Base-by-base conservation (phyloP, 768 basidiomycete species). In the Kwoniella sp. region DNA sequence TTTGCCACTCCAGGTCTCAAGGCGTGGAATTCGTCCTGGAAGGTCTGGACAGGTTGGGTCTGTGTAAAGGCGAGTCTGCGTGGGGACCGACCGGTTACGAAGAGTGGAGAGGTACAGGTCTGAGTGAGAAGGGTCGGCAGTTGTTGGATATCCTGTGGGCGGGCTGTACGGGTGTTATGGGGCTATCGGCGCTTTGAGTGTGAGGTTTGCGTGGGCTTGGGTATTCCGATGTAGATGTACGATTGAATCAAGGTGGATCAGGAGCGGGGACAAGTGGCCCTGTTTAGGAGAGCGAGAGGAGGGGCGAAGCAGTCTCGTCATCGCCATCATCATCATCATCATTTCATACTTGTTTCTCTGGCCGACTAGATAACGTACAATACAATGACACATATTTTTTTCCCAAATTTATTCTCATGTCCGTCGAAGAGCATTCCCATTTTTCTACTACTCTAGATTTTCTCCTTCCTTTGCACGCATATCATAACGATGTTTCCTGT, bases 11-110 rank as follows among this genome's bases (percentile, higher is more conserved):
- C 12, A 63, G 79, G 7, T 69, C 76, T 1, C 71, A 76, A 47
- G 80, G 80, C 7, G 85, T 94, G 55, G 87, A 90, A 77, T 91
- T 94, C 65, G 78, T 87, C n/a, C 85, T 88, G 0, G 88, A 94
- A 53, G 91, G 90, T 0, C 83, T 93, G 58, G 84, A 86, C 68
- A 85, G 87, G 76, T 83, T 94, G 60, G 90, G 90, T 0, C 80
- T 93, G 65, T 87, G 88, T 69, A 71, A 74, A 40, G 79, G 77
- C 29, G 71, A 73, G 48, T 79, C 79, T 29, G 78, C 78, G 2
- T 81, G 82, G 49, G 81, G 81, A 33, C 78, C 81, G 9, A 84
- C 84, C 51, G 83, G 77, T 4, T 80, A 80, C 55, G 79, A 78
- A 66, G 79, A 80, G 56, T 80, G 75, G 74, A 24, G 76, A 58